These are phyloP conservation scores for Lavandula angustifolia DNA, from an alignment of 257 asterid genomes.

Conservation along the genomic window DNA sequence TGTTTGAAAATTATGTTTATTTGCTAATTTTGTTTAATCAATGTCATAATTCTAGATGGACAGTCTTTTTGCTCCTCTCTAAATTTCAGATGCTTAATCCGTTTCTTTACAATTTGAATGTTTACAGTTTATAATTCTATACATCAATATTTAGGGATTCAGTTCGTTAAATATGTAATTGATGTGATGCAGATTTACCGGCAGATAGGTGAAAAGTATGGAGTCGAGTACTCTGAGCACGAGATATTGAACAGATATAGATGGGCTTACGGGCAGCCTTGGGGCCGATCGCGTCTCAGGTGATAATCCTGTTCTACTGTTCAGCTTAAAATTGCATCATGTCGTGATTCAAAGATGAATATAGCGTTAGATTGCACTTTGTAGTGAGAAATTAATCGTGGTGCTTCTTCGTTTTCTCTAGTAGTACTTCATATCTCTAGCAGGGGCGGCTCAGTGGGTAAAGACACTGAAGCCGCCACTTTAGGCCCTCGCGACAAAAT, in stretches of 20 bases:
- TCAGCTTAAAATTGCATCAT: not conserved
- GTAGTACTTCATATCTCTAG: too few relatives aligned
- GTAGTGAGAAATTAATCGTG: not conserved
- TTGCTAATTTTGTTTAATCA: not conserved
- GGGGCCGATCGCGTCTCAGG: constrained; percentile 98
- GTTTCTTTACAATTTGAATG: constrained; percentile 1
- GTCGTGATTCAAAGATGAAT: not conserved
- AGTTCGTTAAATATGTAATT: constrained; percentile 7
- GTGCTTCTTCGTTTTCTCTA: too few relatives aligned
- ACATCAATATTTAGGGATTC: not conserved
- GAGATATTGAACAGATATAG: constrained; percentile 86
- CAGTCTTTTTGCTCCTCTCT: not conserved
- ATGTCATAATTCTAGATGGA: not conserved
- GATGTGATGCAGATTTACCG: constrained; percentile 65
- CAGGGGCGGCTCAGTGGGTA: too few relatives aligned
- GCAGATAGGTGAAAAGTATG: constrained; percentile 91
- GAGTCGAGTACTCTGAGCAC: constrained; percentile 79
- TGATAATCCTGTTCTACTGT: constrained; percentile 31
- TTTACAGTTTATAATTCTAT: not conserved
- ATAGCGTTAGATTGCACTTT: too few relatives aligned
- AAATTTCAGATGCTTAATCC: not conserved
- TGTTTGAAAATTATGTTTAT: not conserved
- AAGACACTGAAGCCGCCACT: too few relatives aligned
- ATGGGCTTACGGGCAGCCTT: constrained; percentile 94
- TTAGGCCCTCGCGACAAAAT: too few relatives aligned